Conservation (phyloP, 129 eudicot species). For the Escallonia herrerae region DNA sequence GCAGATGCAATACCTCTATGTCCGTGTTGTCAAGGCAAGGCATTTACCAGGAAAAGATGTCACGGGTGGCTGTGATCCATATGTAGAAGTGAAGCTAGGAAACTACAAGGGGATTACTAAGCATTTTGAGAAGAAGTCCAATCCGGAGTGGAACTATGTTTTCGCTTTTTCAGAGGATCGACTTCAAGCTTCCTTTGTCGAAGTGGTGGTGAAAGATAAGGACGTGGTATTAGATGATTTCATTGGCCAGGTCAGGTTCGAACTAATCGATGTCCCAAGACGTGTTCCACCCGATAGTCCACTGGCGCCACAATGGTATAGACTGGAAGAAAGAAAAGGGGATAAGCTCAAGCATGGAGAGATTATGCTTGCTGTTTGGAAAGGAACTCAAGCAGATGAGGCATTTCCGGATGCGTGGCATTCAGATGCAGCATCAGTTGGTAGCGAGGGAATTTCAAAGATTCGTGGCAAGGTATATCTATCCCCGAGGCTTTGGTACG, state of each 20-base stretch:
- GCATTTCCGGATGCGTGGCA: constrained; percentile 91
- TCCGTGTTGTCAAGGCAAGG: constrained; percentile 81
- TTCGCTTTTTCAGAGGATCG: constrained; percentile 82
- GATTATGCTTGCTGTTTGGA: constrained; percentile 86
- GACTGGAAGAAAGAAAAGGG: constrained; percentile 58
- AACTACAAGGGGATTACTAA: constrained; percentile 73
- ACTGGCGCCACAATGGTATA: constrained; percentile 87
- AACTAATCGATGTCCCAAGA: constrained; percentile 62
- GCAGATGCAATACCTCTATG: constrained; percentile 82
- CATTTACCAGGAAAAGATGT: constrained; percentile 66
- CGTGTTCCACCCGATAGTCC: constrained; percentile 93
- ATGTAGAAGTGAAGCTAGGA: constrained; percentile 75
- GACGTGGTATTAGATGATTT: constrained; percentile 64
- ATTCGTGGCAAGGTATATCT: constrained; percentile 84
- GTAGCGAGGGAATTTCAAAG: constrained; percentile 52
- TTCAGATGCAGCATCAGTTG: constrained; percentile 71
- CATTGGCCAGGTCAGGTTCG: constrained; percentile 57
- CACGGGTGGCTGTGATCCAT: constrained; percentile 72
- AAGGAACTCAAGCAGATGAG: constrained; percentile 93
- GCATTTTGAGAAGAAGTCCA: constrained; percentile 64
- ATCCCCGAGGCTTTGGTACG: constrained; percentile 88
- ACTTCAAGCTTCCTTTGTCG: constrained; percentile 61
- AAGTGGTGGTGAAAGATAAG: constrained; percentile 68
- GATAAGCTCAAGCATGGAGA: constrained; percentile 64
- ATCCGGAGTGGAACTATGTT: constrained; percentile 70